Base-by-base conservation (phyloP, 805 yeast species). In the Suhomyces sp. region DNA sequence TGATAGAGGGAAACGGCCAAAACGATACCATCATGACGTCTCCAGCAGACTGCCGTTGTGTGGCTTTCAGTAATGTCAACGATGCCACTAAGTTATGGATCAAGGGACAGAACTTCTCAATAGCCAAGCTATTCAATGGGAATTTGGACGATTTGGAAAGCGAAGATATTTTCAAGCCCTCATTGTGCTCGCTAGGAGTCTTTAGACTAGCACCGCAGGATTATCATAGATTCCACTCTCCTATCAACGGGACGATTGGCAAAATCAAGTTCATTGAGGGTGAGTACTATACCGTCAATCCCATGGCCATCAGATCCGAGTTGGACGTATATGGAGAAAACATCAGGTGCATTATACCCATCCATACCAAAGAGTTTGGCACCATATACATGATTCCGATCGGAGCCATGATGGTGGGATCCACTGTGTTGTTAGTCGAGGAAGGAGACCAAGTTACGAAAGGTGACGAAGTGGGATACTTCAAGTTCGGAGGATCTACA, bases 401-500 rank as follows among this genome's bases (percentile, higher is more conserved):
- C 4, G 99, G 99, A 35, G 99, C 99, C 0, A 93, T 94, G 98
- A 91, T 93, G 97, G 99, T 93, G 2, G 98, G 98, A 0, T 87
- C 96, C 1, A 91, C 87, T 2, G 80, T 90, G 0, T 67, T 93
- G 27, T 85, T 93, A 0, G 86, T 84, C 13, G 65, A 79, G 49
- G 81, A 78, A 46, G 90, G 90, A 2, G 83, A 83, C 44, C 38
- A 50, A 0, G 76, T 93, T 3, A 61, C 70, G 7, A 77, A 92
- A 46, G 88, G 94, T 4, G 92, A 88, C 44, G 98, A 93, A 62
- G 69, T 93, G 26, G 99, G 99, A 0, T 93, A 90, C 65, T 93
- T 93, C 79, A 90, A 92, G 65, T 93, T 93, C 72, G 99, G 99
- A 12, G 99, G 99, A 0, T 88, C 96, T 0, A 94, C 99, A 0